Conservation (phyloP, 2,329 filamentous ascomycete genomes). For the Apiospora koreana region DNA sequence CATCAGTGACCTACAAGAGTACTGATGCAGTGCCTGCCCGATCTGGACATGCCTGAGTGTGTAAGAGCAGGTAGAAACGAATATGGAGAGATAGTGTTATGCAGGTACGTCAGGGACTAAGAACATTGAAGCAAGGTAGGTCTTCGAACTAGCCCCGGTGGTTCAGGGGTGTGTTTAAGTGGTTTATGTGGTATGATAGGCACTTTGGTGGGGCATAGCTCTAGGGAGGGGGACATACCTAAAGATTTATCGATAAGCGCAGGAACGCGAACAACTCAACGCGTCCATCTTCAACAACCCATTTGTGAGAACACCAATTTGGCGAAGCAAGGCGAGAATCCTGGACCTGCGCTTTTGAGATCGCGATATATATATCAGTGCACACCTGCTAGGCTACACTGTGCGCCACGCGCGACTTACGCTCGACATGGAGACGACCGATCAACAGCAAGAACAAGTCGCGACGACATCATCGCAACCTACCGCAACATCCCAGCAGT, state of each 20-base stretch:
- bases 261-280: conserved; percentile 1
- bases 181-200: too few relatives aligned
- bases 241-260: background rate
- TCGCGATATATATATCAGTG: background rate
- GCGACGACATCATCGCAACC: background rate
- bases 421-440: background rate
- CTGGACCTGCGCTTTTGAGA: background rate
- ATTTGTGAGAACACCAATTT: background rate
- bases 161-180: background rate
- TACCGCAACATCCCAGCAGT: conserved; percentile 1
- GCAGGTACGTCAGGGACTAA: background rate
- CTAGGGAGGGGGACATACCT: background rate
- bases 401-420: background rate
- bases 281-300: background rate
- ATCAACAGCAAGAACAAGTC: conserved; percentile 4
- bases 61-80: background rate
- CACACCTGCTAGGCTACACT: background rate
- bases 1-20: background rate
- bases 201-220: background rate
- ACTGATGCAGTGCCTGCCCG: background rate
- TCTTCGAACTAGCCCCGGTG: background rate
- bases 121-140: background rate
- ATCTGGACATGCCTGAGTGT: background rate
- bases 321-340: background rate
- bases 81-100: background rate